Evolutionary conservation across 371 early-diverging fungal species (phyloP).

Genomic region (Sanchytrium tribonematis): DNA sequence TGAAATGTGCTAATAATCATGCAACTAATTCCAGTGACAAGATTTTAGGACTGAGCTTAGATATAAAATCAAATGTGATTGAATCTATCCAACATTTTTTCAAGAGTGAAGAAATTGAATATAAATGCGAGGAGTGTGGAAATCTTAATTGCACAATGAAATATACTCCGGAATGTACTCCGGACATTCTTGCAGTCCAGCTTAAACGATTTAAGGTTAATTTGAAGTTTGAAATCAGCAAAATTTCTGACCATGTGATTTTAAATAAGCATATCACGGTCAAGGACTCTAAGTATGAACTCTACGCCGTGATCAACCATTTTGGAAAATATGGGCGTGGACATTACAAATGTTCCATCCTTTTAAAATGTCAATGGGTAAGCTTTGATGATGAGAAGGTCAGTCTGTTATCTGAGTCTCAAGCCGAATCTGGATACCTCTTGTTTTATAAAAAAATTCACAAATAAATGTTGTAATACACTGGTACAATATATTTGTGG

Average conservation of each 20-base stretch:
- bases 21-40: neutral
- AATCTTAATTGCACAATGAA: neutral
- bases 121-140: neutral
- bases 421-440: neutral
- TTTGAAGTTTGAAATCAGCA: neutral
- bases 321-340: neutral
- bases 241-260: neutral
- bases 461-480: too few relatives aligned
- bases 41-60: neutral
- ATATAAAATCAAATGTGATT: neutral
- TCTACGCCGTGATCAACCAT: neutral
- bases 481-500: too few relatives aligned
- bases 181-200: neutral
- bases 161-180: neutral
- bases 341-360: neutral
- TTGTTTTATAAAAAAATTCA: conserved; percentile 1
- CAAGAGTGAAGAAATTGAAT: neutral
- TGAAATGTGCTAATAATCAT: neutral
- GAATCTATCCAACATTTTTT: neutral
- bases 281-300: neutral
- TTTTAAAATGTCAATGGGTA: neutral
- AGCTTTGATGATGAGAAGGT: neutral
- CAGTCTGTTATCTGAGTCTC: neutral
- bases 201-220: neutral
- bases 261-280: neutral